These are phyloP conservation scores for Mycogone perniciosa DNA, from an alignment of 2,329 filamentous ascomycete species.

Conservation along the genomic window DNA sequence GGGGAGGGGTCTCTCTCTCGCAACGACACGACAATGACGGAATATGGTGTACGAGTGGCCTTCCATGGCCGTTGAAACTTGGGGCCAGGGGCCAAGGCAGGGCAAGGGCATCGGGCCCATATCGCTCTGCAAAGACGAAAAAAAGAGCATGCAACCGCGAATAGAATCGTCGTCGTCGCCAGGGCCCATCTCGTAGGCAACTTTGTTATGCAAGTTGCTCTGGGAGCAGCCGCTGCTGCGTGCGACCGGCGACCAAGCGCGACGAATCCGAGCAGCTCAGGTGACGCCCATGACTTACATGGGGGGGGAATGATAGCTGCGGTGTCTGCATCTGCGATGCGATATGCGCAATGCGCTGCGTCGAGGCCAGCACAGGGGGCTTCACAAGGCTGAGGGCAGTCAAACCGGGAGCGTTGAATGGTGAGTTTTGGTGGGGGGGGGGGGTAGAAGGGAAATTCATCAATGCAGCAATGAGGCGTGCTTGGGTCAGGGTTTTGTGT, in stretches of 20 bases:
- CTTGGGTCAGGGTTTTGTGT: neutral
- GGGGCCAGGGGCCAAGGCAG: neutral
- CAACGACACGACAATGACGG: slow-evolving; percentile 1
- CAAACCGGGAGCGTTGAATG: neutral
- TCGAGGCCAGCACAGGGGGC: neutral
- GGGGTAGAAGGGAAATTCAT: neutral
- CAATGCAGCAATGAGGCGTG: neutral
- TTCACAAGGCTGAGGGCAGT: neutral
- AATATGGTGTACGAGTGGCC: slow-evolving; percentile 1
- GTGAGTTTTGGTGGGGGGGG: neutral
- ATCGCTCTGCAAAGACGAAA: neutral
- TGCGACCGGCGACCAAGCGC: slow-evolving; percentile 4
- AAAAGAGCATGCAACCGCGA: neutral
- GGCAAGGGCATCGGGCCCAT: neutral
- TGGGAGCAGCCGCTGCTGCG: neutral
- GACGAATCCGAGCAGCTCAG: slow-evolving; percentile 8
- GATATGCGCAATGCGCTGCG: neutral
- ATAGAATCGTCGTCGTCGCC: neutral
- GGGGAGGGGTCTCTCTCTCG: no score
- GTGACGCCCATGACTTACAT: slow-evolving; percentile 11
- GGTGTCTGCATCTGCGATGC: slow-evolving; percentile 6
- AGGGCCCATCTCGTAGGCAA: neutral
- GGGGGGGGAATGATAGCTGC: slow-evolving; percentile 4
- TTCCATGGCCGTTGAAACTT: neutral
- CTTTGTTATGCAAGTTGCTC: neutral